Evolutionary conservation across 805 yeast species (phyloP).

Genomic region (Novakomyces olei): DNA sequence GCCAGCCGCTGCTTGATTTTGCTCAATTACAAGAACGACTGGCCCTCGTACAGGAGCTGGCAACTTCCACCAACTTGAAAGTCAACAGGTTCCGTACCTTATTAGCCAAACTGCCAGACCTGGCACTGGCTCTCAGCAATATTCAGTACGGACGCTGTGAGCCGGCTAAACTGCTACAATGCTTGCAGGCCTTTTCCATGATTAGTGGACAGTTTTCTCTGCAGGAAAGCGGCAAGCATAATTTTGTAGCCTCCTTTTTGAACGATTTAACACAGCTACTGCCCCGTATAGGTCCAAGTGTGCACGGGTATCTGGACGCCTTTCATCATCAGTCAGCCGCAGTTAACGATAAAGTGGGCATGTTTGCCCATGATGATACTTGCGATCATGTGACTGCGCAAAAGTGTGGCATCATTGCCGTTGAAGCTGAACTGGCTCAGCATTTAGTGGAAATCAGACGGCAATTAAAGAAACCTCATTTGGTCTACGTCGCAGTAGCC

Average conservation of each 20-base stretch:
- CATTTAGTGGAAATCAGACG: conserved; percentile 30
- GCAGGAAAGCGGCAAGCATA: too few relatives aligned
- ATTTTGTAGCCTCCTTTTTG: too few relatives aligned
- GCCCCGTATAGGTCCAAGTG: too few relatives aligned
- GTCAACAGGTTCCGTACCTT: conserved; percentile 14
- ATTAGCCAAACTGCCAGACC: conserved; percentile 26
- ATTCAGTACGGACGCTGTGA: conserved; percentile 34
- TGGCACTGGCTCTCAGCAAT: conserved; percentile 34
- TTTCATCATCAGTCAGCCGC: conserved; percentile 14
- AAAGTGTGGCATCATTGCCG: conserved; percentile 19
- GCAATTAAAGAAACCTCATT: conserved; percentile 21
- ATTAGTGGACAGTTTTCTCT: too few relatives aligned
- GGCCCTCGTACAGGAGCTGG: conserved; percentile 34
- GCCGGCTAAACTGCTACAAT: conserved; percentile 35
- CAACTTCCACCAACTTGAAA: conserved; percentile 1
- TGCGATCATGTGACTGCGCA: conserved; percentile 21
- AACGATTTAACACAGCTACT: too few relatives aligned
- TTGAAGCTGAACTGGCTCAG: conserved; percentile 26
- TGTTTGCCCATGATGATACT: conserved; percentile 15
- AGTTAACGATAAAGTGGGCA: conserved; percentile 10
- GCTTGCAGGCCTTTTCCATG: conserved; percentile 26
- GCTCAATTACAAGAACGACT: conserved; percentile 36
- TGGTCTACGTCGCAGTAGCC: conserved; percentile 32
- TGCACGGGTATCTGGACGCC: too few relatives aligned
- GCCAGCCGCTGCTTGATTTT: conserved; percentile 40